Evolutionary conservation across 108 stramenopile genomes (phyloP), one percentile per base, ranked within the genome.

Genomic region (Ochromonas danica): DNA sequence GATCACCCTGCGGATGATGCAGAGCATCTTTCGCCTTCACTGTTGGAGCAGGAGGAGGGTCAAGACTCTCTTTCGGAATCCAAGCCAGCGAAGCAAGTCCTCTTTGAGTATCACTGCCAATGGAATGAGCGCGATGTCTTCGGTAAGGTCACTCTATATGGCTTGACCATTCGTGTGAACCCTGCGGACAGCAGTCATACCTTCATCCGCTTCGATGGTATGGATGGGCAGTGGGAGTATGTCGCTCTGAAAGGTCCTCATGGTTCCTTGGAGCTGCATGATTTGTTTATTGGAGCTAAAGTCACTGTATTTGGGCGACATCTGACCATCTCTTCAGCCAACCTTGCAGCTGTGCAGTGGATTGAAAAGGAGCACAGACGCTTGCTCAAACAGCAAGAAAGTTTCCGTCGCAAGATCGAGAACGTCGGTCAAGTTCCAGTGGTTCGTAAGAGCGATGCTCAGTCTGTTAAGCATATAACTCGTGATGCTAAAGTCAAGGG

Each of bases 261-360:
- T 67, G 63, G 63, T 28, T 3, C 63, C 6, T 31, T 67, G 30
- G 31, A 22, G 25, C 17, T 10, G 31, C 63, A 67, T 36, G 63
- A 67, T 67, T 36, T 67, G 6, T 67, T 35, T 67, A 36, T 67
- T 67, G 63, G 63, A 10, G 63, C 63, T 14, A 67, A 67, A 67
- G 17, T 67, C 10, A 28, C 3, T 14, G 31, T 67, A 28, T 67
- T 67, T 36, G 63, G 63, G 17, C 17, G 63, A 36, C 17, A 67
- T 67, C 17, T 67, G 6, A 67, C 30, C 6, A 67, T 67, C 17
- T 67, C 30, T 35, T 3, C 63, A 67, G 31, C 31, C 30, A 67
- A 67, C 25, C 6, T 6, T 3, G 31, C 17, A 35, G 63, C 63
- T 14, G 30, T 31, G 6, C 30, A 6, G 25, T 67, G 63, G 63